Evolutionary conservation across 768 basidiomycete genomes (phyloP), one percentile per base, ranked within the genome.

Genomic region (Pleurotus giganteus): DNA sequence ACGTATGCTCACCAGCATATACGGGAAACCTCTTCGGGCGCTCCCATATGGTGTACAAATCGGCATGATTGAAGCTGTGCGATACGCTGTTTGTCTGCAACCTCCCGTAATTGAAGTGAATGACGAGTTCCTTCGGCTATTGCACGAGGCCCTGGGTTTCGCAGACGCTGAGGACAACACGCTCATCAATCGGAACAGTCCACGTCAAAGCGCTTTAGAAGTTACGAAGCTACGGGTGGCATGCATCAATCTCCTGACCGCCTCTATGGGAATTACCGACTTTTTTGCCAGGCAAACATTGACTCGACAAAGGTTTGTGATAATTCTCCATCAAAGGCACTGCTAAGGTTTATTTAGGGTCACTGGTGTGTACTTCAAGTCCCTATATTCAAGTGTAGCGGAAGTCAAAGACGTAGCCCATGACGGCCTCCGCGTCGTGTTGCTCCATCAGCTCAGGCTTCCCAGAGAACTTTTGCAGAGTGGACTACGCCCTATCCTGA

Each of bases 351-450:
- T 56, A 31, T 60, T 21, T 60, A 96, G 95, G 62, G 93, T 98
- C 9, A 95, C 94, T 15, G 80, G 90, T 31, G 91, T 98, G 19
- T 98, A 98, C 73, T 99, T 99, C 81, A 98, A 99, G 72, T 94
- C 95, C 9, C 81, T 99, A 28, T 99, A 99, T 70, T 95, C 95
- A 5, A 81, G 87, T 17, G 89, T 88, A 12, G 77, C 84, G 9
- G 94, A 97, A 63, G 89, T 99, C 59, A 98, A 98, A 66, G 88
- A 94, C 60, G 94, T 94, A 6, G 94, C 97, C 0, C 94, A 98
- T 60, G 91, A 97, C 58, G 94, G 94, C 27, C 81, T 98, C 34
- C 82, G 88, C 56, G 88, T 90, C 75, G 93, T 98, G 9, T 76
- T 98, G 32, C 83, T 83, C 3, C 89, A 94, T 63, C 95, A 98